These are phyloP conservation scores for Dactylellina leptospora DNA, from an alignment of 2,329 filamentous ascomycete species.

Conservation along the genomic window DNA sequence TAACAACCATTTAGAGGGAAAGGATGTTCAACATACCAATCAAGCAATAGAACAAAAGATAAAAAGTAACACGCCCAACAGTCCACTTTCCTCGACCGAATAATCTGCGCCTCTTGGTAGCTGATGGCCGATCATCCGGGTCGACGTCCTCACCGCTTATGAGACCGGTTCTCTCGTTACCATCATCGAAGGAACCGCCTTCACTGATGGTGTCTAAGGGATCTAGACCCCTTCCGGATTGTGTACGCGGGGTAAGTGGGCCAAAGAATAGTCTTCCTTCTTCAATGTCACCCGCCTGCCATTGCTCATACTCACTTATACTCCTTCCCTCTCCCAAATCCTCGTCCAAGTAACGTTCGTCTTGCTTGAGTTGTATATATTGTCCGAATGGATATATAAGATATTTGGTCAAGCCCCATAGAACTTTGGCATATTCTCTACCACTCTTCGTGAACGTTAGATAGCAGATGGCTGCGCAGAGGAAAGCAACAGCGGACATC, in stretches of 20 bases:
- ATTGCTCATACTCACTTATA: conserved; percentile 98
- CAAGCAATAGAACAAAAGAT: conserved; percentile 92
- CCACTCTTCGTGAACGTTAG: conserved; percentile 80
- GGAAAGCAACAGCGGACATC: conserved; percentile 78
- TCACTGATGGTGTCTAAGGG: conserved; percentile 90
- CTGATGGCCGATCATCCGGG: conserved; percentile 57
- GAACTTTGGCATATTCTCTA: conserved; percentile 81
- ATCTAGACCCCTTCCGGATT: conserved; percentile 84
- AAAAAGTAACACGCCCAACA: conserved; percentile 91
- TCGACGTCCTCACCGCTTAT: conserved; percentile 63
- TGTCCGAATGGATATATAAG: conserved; percentile 96
- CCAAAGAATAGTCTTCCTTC: conserved; percentile 96
- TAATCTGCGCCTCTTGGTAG: conserved; percentile 77
- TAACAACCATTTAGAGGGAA: neutral
- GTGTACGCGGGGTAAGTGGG: conserved; percentile 75
- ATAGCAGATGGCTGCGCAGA: conserved; percentile 80
- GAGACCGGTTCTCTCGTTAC: conserved; percentile 64
- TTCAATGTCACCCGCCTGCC: conserved; percentile 96
- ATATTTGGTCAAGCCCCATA: conserved; percentile 85
- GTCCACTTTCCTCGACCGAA: conserved; percentile 98
- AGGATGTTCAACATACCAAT: conserved; percentile 62
- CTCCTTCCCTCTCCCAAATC: conserved; percentile 95
- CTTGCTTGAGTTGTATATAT: conserved; percentile 90
- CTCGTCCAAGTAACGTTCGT: conserved; percentile 92
- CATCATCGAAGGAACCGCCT: conserved; percentile 83